Conservation (phyloP, 2,329 filamentous ascomycete species). For the Epichloe baconii region DNA sequence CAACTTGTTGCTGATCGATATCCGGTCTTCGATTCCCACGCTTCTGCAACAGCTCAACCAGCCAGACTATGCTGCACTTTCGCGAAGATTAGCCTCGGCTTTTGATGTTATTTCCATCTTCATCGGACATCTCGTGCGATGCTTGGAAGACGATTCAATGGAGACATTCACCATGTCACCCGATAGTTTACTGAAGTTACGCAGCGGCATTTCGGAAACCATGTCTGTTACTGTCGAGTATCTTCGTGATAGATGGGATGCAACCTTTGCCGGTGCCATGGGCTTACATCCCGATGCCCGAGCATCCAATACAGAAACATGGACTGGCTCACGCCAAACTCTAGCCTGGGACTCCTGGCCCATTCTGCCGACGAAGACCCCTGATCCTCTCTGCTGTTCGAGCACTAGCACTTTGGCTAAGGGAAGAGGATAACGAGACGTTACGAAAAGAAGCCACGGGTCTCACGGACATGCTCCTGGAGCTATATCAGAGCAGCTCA, state of each 20-base stretch:
- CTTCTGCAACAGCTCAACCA: conserved; percentile 46
- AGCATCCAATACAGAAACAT: conserved; percentile 27
- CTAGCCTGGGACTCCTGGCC: conserved; percentile 47
- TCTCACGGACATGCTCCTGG: conserved; percentile 49
- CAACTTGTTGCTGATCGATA: conserved; percentile 52
- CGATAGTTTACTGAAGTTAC: conserved; percentile 47
- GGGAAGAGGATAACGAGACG: conserved; percentile 51
- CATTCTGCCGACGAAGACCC: conserved; percentile 36
- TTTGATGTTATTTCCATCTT: conserved; percentile 52
- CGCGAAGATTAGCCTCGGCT: conserved; percentile 43
- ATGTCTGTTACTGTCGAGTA: conserved; percentile 51
- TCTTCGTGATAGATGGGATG: conserved; percentile 58
- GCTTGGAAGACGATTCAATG: conserved; percentile 34
- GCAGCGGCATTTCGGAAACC: conserved; percentile 47
- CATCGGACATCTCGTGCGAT: conserved; percentile 42
- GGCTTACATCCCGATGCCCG: conserved; percentile 48
- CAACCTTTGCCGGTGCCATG: conserved; percentile 46
- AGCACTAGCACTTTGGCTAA: conserved; percentile 51
- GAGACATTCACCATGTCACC: conserved; percentile 35
- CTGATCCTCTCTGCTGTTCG: conserved; percentile 46
- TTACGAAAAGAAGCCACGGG: conserved; percentile 44
- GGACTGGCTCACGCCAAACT: conserved; percentile 31
- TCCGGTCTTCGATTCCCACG: conserved; percentile 48
- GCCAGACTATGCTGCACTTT: conserved; percentile 34
- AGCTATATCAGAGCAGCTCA: conserved; percentile 38